phyloP scores from a whole-genome alignment of 768 basidiomycete genomes.

The Stropharia rugosoannulata region DNA sequence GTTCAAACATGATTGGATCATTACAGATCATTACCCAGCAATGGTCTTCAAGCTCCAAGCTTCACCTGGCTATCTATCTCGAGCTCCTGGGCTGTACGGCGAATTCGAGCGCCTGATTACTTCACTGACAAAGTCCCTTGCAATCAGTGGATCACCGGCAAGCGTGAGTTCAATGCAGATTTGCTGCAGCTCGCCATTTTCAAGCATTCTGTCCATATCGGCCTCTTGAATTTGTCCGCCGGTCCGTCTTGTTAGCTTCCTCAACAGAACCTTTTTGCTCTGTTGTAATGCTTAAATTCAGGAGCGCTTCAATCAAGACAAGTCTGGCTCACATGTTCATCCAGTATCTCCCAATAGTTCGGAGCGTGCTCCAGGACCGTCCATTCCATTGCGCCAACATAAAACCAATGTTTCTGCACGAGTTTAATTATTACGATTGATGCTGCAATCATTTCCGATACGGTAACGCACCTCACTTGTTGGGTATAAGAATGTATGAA shows the following conservation, averaged over 20 bases:
- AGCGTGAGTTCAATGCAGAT: slow-evolving; percentile 39
- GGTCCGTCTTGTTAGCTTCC: slow-evolving; percentile 35
- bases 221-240: slow-evolving; percentile 26
- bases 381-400: slow-evolving; percentile 52
- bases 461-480: slow-evolving; percentile 37
- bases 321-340: slow-evolving; percentile 30
- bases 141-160: slow-evolving; percentile 10
- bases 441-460: slow-evolving; percentile 1
- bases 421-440: background rate
- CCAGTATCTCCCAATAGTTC: slow-evolving; percentile 37
- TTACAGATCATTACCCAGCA: too few species aligned
- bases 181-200: slow-evolving; percentile 40
- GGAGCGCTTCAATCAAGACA: background rate
- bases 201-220: slow-evolving; percentile 37
- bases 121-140: slow-evolving; percentile 10
- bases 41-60: too few species aligned
- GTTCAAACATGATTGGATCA: background rate
- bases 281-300: slow-evolving; percentile 9
- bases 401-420: slow-evolving; percentile 45
- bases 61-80: too few species aligned
- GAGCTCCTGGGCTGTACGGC: background rate
- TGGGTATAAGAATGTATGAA: slow-evolving; percentile 55
- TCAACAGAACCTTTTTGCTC: slow-evolving; percentile 31
- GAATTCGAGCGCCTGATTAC: slow-evolving; percentile 7
- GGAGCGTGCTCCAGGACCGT: slow-evolving; percentile 21